Evolutionary conservation across 192 early-diverging fungal species (phyloP), one percentile per base, ranked within the genome.

Genomic region (Cladochytrium replicatum): DNA sequence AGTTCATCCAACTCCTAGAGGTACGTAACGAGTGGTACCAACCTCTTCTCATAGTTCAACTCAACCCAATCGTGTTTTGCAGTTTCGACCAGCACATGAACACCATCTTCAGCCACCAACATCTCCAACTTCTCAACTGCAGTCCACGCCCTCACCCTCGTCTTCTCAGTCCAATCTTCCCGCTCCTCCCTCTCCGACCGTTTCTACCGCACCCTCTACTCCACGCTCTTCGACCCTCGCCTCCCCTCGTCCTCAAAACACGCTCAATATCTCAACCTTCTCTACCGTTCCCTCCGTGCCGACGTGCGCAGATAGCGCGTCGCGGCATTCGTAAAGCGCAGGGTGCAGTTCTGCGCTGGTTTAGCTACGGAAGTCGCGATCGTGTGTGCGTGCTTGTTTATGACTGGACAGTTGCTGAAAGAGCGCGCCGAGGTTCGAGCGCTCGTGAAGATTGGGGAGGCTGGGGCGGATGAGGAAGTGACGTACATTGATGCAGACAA

Each of bases 161-260:
- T 99, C 44, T 86, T 84, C 64, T 85, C 88, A 50, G 80, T 90
- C 6, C 75, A 76, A 23, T 47, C 50, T 9, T 51, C 67, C 13
- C 48, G 64, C 28, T 57, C 78, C 46, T 63, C 66, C 9, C 55
- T 87, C 2, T 74, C 75, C 3, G 91, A 96, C 61, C 82, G 90
- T 17, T 94, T 90, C 69, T 95, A 90, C 70, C 84, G 89, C 41
- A 78, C 87, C 3, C 58, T 98, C 5, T 96, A 96, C 65, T 86
- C 83, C 43, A 84, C 90, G 23, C 61, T 98, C 29, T 59, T 93
- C 25, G 89, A 98, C 51, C 74, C 80, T 22, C 79, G 93, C 22
- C 61, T 96, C 15, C 66, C 61, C 29, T 57, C 65, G 28, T 72
- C 83, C 8, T 90, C 88, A 13, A 91, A 93, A 64, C 91, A 92